These are phyloP conservation scores for Plectosphaerella cucumerina DNA, from an alignment of 2,329 filamentous ascomycete species.

Conservation along the genomic window DNA sequence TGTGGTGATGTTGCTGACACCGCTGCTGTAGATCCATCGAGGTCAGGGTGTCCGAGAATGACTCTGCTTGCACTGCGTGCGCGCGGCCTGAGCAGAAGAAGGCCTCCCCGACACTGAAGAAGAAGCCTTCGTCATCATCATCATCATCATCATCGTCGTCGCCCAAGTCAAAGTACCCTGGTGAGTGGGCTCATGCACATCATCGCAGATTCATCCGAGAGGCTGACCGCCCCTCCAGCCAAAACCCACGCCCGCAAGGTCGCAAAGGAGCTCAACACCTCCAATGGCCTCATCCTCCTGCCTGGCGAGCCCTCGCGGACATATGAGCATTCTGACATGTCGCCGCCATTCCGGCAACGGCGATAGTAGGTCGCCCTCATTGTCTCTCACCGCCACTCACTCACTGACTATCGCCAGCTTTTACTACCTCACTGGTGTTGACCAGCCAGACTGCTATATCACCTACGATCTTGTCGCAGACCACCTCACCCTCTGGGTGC, in stretches of 20 bases:
- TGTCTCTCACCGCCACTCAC: conserved; percentile 4
- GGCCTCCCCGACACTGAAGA: not conserved
- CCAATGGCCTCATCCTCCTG: conserved; percentile 51
- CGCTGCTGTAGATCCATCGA: conserved; percentile 29
- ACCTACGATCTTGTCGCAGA: conserved; percentile 58
- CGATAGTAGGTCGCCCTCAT: conserved; percentile 43
- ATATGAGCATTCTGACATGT: conserved; percentile 58
- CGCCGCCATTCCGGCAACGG: conserved; percentile 51
- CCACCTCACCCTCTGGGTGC: conserved; percentile 68
- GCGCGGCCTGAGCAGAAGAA: not conserved
- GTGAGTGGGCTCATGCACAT: conserved; percentile 15
- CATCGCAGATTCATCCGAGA: too few species aligned
- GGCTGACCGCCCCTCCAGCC: conserved; percentile 28
- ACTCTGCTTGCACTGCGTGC: not conserved
- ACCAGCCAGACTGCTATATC: conserved; percentile 50
- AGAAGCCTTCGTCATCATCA: not conserved
- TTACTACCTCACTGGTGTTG: conserved; percentile 52
- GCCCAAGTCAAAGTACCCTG: conserved; percentile 28
- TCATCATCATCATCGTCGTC: not conserved
- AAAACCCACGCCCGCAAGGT: conserved; percentile 56
- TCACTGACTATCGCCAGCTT: conserved; percentile 37
- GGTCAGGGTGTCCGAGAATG: conserved; percentile 19
- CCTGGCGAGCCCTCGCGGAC: conserved; percentile 44
- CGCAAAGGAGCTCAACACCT: conserved; percentile 42
- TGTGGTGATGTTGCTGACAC: not conserved